Evolutionary conservation across 805 yeast genomes (phyloP).

Genomic region (Candida andamanensis): DNA sequence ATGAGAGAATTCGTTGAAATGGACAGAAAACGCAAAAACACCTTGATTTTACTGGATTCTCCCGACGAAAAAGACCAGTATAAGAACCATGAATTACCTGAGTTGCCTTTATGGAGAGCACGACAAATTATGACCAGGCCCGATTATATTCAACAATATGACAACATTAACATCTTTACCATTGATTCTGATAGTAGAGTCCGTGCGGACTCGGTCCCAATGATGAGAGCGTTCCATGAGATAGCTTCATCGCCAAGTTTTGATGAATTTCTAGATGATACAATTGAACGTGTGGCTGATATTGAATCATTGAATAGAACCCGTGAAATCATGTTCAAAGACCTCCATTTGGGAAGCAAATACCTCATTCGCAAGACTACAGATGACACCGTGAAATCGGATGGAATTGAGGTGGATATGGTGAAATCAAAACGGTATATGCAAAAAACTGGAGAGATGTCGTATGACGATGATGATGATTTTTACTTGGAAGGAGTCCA

Average conservation of each 20-base stretch:
- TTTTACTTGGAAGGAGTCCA: slow-evolving; percentile 48
- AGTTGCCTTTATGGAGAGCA: slow-evolving; percentile 77
- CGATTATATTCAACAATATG: slow-evolving; percentile 72
- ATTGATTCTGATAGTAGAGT: slow-evolving; percentile 70
- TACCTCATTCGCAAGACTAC: slow-evolving; percentile 26
- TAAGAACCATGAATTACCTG: slow-evolving; percentile 56
- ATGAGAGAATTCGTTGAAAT: slow-evolving; percentile 68
- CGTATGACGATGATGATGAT: slow-evolving; percentile 13
- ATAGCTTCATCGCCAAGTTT: slow-evolving; percentile 69
- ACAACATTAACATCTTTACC: slow-evolving; percentile 72
- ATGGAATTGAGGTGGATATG: slow-evolving; percentile 1
- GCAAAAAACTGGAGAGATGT: slow-evolving; percentile 11
- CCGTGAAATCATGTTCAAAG: slow-evolving; percentile 68
- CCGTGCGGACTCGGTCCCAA: slow-evolving; percentile 76
- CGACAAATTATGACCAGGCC: slow-evolving; percentile 82
- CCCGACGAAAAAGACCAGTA: slow-evolving; percentile 14
- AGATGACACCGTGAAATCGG: slow-evolving; percentile 8
- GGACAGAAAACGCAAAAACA: slow-evolving; percentile 40
- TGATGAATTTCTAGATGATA: slow-evolving; percentile 58
- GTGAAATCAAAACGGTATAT: slow-evolving; percentile 9
- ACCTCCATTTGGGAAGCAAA: slow-evolving; percentile 49
- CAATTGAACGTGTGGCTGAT: slow-evolving; percentile 62
- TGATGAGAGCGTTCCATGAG: slow-evolving; percentile 87
- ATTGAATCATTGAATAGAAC: slow-evolving; percentile 78
- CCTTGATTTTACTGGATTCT: slow-evolving; percentile 27